Evolutionary conservation across 768 basidiomycete genomes (phyloP).

Genomic region (Calocera cornea): DNA sequence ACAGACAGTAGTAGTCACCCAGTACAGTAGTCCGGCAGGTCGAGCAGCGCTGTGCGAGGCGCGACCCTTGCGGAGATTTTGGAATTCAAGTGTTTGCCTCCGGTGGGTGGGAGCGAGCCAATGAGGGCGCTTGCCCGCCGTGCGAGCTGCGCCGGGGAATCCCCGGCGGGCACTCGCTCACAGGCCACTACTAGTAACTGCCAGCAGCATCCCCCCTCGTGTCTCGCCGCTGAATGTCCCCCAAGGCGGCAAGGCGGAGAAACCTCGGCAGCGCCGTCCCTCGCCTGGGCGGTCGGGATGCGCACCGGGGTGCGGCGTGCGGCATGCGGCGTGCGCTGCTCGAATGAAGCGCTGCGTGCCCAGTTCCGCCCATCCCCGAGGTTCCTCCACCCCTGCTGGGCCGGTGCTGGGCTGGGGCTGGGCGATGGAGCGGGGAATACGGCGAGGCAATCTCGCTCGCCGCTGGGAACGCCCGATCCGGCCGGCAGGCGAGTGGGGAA

Average conservation of each 20-base stretch:
- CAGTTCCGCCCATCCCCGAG: not conserved
- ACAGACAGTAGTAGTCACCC: no score
- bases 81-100: not conserved
- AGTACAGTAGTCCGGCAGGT: no score
- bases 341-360: no score
- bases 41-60: no score
- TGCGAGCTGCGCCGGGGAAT: not conserved
- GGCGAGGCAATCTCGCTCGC: no score
- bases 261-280: not conserved
- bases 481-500: no score
- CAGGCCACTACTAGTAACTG: not conserved
- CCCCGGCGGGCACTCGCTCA: not conserved
- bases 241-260: no score
- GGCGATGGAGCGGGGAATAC: not conserved
- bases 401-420: not conserved
- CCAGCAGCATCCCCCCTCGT: not conserved
- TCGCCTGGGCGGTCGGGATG: no score
- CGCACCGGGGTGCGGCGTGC: no score
- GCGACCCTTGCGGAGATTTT: not conserved
- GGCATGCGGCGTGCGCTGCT: no score
- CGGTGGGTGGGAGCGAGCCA: not conserved
- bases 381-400: not conserved
- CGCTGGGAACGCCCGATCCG: not conserved
- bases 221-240: not conserved
- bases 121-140: not conserved